These are phyloP conservation scores for Penicillium turbatum DNA, from an alignment of 495 filamentous ascomycete genomes.

Conservation along the genomic window DNA sequence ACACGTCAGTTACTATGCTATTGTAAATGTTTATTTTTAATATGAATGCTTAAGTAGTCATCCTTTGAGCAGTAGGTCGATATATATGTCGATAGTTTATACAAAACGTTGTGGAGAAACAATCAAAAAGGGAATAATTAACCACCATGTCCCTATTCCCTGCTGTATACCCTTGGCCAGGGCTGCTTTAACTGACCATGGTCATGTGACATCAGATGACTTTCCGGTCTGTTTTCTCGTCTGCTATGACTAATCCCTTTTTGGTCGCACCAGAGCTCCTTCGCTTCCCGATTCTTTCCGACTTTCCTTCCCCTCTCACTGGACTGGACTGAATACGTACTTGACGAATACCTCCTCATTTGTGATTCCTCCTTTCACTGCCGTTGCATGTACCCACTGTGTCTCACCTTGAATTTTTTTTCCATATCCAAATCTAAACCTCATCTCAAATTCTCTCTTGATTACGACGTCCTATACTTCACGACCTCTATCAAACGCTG, in stretches of 20 bases:
- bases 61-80: too few relatives aligned
- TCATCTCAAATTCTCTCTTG: neutral
- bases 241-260: neutral
- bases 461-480: conserved; percentile 3
- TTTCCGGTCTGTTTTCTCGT: neutral
- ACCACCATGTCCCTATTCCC: neutral
- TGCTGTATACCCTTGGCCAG: conserved; percentile 12
- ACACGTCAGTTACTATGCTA: neutral
- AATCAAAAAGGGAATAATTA: neutral
- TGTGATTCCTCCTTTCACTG: conserved; percentile 11
- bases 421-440: neutral
- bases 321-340: neutral
- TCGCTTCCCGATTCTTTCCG: conserved; percentile 14
- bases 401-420: neutral
- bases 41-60: too few relatives aligned
- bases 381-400: conserved; percentile 3
- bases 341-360: conserved; percentile 19
- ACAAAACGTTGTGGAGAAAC: neutral
- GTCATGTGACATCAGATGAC: neutral
- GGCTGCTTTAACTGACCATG: neutral
- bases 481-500: neutral
- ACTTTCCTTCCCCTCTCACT: neutral
- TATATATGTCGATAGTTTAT: neutral
- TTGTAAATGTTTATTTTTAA: too few relatives aligned
- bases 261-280: too few relatives aligned